These are phyloP conservation scores for Chamaecyparis obtusa DNA, from an alignment of 75 land plant genomes.

Conservation along the genomic window DNA sequence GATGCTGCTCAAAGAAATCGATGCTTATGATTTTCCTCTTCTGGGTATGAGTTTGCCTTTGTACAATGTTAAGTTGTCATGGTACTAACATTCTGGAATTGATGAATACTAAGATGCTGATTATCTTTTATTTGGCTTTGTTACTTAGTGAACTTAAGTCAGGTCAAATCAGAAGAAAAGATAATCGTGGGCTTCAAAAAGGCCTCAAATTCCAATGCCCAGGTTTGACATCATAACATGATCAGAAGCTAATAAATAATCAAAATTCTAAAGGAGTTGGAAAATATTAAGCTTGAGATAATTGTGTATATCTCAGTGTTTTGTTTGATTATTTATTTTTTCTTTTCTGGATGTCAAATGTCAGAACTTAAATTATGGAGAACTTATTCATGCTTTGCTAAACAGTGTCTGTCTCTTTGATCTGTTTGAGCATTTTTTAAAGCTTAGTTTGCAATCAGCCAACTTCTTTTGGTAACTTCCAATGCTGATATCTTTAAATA, in stretches of 20 bases:
- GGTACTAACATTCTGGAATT: not conserved
- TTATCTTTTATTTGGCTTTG: constrained; percentile 11
- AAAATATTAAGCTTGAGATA: not conserved
- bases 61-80: not conserved
- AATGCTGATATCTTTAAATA: not conserved
- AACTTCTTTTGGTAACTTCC: not conserved
- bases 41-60: not conserved
- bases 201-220: constrained; percentile 31
- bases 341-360: not conserved
- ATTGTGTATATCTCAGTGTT: not conserved
- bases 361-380: not conserved
- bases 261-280: not conserved
- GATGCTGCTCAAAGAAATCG: constrained; percentile 3
- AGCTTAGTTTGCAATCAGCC: not conserved
- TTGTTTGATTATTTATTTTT: not conserved
- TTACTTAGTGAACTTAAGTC: constrained; percentile 36
- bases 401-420: not conserved
- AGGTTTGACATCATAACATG: constrained; percentile 21
- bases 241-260: not conserved
- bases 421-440: not conserved
- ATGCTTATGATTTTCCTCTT: not conserved
- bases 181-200: constrained; percentile 48
- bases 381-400: not conserved
- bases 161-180: constrained; percentile 46
- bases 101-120: not conserved